A percentile compares a stretch with the other conserved stretches of the same genome.
Evolutionary conservation across 805 yeast genomes (phyloP).

Genomic region (Candida pini): DNA sequence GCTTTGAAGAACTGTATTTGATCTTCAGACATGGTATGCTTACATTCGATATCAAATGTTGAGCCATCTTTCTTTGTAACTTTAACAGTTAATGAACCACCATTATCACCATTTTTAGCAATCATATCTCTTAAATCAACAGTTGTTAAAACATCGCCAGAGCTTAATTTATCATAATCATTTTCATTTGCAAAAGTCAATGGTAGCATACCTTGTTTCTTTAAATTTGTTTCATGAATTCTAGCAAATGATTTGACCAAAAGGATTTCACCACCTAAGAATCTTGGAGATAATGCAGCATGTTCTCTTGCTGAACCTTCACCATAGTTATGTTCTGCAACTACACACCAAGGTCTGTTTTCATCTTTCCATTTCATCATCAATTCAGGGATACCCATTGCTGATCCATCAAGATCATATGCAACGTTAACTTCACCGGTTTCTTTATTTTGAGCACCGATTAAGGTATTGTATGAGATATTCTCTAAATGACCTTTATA

Average conservation of each 20-base stretch:
- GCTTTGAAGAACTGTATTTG: constrained; percentile 95
- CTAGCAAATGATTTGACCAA: constrained; percentile 95
- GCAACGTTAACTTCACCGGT: constrained; percentile 93
- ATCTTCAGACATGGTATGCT: constrained; percentile 95
- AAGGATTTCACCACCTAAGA: constrained; percentile 85
- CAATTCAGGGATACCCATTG: constrained; percentile 83
- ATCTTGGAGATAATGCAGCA: constrained; percentile 94
- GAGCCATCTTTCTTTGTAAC: constrained; percentile 75
- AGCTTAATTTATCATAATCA: constrained; percentile 76
- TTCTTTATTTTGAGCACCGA: constrained; percentile 96
- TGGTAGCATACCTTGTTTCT: constrained; percentile 97
- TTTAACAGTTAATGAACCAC: constrained; percentile 67
- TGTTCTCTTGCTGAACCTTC: constrained; percentile 99
- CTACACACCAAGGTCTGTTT: constrained; percentile 82
- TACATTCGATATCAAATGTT: constrained; percentile 62
- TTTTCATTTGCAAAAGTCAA: constrained; percentile 84
- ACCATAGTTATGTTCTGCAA: constrained; percentile 97
- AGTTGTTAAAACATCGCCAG: constrained; percentile 78
- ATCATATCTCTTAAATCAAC: constrained; percentile 70
- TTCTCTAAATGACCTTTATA: constrained; percentile 97
- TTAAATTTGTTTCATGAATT: constrained; percentile 95
- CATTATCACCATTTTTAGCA: constrained; percentile 78
- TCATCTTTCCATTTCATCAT: constrained; percentile 95
- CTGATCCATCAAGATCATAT: constrained; percentile 76
- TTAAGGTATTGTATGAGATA: constrained; percentile 89